Evolutionary conservation across 306 rosid species (phyloP).

Genomic region (Acacia crassicarpa): DNA sequence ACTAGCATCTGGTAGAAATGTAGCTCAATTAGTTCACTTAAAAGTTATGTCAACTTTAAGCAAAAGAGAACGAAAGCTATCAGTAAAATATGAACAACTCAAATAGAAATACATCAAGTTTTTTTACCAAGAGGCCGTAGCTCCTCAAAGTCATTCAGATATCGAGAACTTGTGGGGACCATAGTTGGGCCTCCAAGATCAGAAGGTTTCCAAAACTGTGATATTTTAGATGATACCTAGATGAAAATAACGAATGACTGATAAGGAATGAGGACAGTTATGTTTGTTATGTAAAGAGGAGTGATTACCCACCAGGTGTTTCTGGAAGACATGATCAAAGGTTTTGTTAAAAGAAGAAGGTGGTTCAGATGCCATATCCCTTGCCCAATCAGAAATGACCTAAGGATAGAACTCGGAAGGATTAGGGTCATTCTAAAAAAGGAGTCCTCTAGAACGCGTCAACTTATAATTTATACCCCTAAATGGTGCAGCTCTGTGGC

Average conservation of each 20-base stretch:
- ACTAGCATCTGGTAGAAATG: not conserved
- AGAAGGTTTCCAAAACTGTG: constrained; percentile 80
- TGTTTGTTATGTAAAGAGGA: not conserved
- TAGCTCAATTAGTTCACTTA: not conserved
- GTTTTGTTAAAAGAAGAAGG: constrained; percentile 59
- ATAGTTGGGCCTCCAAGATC: constrained; percentile 64
- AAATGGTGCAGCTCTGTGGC: constrained; percentile 65
- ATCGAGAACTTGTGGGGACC: constrained; percentile 71
- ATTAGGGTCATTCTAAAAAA: constrained; percentile 41
- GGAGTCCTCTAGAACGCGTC: constrained; percentile 26
- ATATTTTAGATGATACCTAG: constrained; percentile 68
- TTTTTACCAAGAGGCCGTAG: constrained; percentile 77
- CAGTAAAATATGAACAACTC: not conserved
- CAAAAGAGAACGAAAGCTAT: not conserved
- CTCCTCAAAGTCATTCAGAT: constrained; percentile 95
- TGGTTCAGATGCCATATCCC: constrained; percentile 72
- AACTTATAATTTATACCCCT: constrained; percentile 56
- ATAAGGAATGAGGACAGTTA: constrained; percentile 20
- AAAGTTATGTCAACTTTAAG: not conserved
- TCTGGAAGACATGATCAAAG: constrained; percentile 60
- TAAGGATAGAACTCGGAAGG: constrained; percentile 41
- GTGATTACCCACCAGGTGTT: constrained; percentile 58
- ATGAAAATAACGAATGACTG: constrained; percentile 21
- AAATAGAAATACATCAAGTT: constrained; percentile 22
- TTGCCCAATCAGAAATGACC: constrained; percentile 78